phyloP scores from a whole-genome alignment of 2,329 filamentous ascomycete genomes.

The Penicillium sp. region DNA sequence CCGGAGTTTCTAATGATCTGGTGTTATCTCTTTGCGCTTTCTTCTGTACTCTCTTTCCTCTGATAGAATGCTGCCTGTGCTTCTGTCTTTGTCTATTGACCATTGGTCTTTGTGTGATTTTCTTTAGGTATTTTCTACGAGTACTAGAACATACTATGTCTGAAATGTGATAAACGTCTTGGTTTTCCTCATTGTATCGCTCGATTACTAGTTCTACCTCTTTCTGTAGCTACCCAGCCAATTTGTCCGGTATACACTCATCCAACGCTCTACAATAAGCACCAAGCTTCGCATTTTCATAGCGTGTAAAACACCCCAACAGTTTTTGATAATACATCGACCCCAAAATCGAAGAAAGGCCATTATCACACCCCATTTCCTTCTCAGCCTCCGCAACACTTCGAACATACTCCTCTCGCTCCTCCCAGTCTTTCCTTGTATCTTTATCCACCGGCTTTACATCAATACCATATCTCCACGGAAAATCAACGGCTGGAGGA shows the following conservation, averaged over 20 bases:
- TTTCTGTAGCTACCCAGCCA: neutral
- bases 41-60: conserved; percentile 10
- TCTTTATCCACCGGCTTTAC: too few relatives aligned
- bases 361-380: too few relatives aligned
- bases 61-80: conserved; percentile 5
- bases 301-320: too few relatives aligned
- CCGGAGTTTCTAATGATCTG: conserved; percentile 23
- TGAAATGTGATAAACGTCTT: conserved; percentile 4
- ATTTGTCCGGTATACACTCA: neutral
- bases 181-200: neutral
- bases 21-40: conserved; percentile 21
- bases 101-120: neutral
- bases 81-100: conserved; percentile 8
- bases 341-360: too few relatives aligned
- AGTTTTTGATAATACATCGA: too few relatives aligned
- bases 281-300: too few relatives aligned
- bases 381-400: too few relatives aligned
- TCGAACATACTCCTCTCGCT: too few relatives aligned
- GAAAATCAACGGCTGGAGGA: too few relatives aligned
- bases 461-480: too few relatives aligned
- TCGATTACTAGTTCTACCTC: too few relatives aligned
- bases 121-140: neutral
- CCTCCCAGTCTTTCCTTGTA: too few relatives aligned
- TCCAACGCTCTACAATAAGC: neutral
- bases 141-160: conserved; percentile 9